Conservation (phyloP, 306 rosid genomes). For the Purshia tridentata region DNA sequence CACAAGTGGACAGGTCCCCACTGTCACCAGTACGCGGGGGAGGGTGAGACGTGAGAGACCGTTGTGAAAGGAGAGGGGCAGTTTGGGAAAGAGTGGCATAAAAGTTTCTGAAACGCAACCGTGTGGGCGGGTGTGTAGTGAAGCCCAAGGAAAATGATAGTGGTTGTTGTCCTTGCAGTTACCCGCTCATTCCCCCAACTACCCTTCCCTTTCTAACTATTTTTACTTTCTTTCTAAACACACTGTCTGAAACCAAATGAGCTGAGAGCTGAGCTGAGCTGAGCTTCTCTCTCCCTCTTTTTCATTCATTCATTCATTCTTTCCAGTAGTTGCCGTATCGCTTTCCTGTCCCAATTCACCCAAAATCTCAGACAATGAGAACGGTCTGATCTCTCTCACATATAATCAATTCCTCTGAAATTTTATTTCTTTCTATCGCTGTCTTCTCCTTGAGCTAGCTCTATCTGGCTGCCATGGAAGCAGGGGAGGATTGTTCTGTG, state of each 20-base stretch:
- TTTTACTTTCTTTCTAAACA: constrained; percentile 7
- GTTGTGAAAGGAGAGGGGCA: constrained; percentile 28
- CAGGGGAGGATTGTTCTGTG: constrained; percentile 87
- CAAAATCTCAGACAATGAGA: constrained; percentile 35
- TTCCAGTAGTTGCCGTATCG: constrained; percentile 31
- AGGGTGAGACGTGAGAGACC: constrained; percentile 28
- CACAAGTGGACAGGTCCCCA: neutral
- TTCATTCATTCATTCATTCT: neutral
- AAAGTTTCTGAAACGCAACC: constrained; percentile 30
- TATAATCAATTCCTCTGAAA: neutral
- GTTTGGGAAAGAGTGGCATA: constrained; percentile 20
- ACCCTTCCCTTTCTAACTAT: constrained; percentile 28
- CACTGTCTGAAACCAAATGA: constrained; percentile 25
- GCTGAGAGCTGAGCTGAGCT: constrained; percentile 19
- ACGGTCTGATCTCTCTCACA: constrained; percentile 33
- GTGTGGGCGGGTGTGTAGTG: constrained; percentile 43
- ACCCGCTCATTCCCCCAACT: constrained; percentile 48
- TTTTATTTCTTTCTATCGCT: constrained; percentile 17
- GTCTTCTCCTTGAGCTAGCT: neutral
- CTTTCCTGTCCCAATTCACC: constrained; percentile 33
- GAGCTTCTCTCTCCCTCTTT: neutral
- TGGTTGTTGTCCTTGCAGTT: constrained; percentile 45
- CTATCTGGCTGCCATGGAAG: constrained; percentile 52
- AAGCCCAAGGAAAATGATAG: constrained; percentile 52
- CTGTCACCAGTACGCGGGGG: neutral